Evolutionary conservation across 2,329 filamentous ascomycete genomes (phyloP), one percentile per base, ranked within the genome.

Genomic region (Ceratocystis ficicola): DNA sequence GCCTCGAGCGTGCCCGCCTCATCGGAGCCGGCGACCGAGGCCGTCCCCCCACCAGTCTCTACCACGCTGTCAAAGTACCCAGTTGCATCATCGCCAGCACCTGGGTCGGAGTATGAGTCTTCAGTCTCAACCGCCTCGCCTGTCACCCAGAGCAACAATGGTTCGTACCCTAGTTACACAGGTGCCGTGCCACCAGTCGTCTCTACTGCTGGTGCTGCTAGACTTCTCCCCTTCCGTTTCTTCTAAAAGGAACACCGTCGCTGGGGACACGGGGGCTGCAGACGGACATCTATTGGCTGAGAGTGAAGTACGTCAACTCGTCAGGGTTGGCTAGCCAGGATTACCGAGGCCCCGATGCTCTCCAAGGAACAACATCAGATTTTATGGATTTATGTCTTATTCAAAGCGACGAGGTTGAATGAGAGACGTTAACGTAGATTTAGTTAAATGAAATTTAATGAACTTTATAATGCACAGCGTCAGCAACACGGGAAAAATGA

Each of bases 151-250:
- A 55, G 52, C 25, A 41, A 25, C 44, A 66, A 66, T 41, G 65
- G 65, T 22, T 62, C 65, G 36, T 41, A 44, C 17, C 50, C 62
- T 6, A 60, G 62, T 30, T 64, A 64, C 52, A 57, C 57, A 7
- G 22, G 20, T 62, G 30, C 55, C 17, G 57, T 22, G 25, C 65
- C 65, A 20, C 62, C 65, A 1, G 44, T 62, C 1, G 32, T 67
- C 28, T 63, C 61, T 5, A 67, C 65, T 25, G 65, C 65, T 60
- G 65, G 62, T 1, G 65, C 65, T 22, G 65, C 65, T 12, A 60
- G 65, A 65, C 36, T 60, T 25, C 44, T 57, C 36, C 61, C 61
- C 3, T 63, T 63, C 25, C 61, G 36, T 22, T 63, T 63, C 28
- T 63, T 63, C 61, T 63, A 52, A 36, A 3, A 17, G 59, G 22